phyloP scores from a whole-genome alignment of 106 monocot species.

The Narthecium ossifragum region DNA sequence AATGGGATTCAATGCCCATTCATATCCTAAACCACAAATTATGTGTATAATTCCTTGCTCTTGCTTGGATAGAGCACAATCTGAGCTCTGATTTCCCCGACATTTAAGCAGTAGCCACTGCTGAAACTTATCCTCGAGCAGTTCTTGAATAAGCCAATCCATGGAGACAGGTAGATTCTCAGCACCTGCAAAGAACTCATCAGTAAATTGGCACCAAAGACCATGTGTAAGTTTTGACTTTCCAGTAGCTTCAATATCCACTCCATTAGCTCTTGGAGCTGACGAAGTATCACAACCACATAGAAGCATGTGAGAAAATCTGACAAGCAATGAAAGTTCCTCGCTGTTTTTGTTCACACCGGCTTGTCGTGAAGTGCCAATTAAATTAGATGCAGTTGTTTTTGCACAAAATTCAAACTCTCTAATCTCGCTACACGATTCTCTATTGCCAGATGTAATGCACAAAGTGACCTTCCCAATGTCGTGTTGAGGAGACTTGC shows the following conservation, averaged over 20 bases:
- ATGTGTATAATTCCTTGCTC: conserved; percentile 79
- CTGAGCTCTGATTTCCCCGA: conserved; percentile 10
- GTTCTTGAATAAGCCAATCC: conserved; percentile 53
- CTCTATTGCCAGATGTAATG: conserved; percentile 52
- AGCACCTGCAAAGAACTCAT: conserved; percentile 4
- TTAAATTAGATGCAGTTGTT: conserved; percentile 10
- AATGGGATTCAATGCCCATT: conserved; percentile 76
- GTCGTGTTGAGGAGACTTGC: conserved; percentile 42
- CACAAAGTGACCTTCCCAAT: conserved; percentile 48
- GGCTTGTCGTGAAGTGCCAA: conserved; percentile 1
- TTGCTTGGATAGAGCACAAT: conserved; percentile 42
- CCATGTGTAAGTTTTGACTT: conserved; percentile 1
- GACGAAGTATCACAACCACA: conserved; percentile 13
- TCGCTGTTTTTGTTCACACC: conserved; percentile 20
- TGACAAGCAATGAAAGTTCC: conserved; percentile 36
- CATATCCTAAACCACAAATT: conserved; percentile 82
- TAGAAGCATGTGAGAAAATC: conserved; percentile 38
- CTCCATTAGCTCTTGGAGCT: background rate
- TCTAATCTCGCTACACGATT: conserved; percentile 57
- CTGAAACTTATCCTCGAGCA: conserved; percentile 59
- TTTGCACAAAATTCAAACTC: conserved; percentile 56
- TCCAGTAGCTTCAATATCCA: conserved; percentile 10
- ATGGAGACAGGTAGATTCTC: background rate
- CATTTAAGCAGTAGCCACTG: conserved; percentile 38
- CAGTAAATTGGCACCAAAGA: conserved; percentile 10